Base-by-base conservation (phyloP, 2,329 filamentous ascomycete genomes). In the Trichoderma simmonsii region DNA sequence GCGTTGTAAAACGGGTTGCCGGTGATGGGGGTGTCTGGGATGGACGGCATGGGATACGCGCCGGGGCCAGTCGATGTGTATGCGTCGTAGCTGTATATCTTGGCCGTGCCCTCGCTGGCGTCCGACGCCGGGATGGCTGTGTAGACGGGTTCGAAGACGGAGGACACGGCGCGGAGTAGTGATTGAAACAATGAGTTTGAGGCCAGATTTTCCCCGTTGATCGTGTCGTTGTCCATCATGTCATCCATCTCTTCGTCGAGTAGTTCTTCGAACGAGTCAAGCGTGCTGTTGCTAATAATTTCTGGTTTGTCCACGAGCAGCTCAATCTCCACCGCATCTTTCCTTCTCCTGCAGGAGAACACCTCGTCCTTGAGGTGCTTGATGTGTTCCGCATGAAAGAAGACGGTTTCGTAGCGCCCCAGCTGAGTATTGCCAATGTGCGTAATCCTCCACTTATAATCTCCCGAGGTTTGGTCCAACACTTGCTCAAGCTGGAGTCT, bases 331-430 rank as follows among this genome's bases (percentile, higher is more conserved):
- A 97, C 85, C 74, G 91, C 87, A 71, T 92, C 86, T 4, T 88
- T 82, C 77, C 97, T 93, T 61, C 92, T 89, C 30, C 95, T 86
- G 32, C 93, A 88, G 11, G 91, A 92, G 80, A 98, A 98, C 71
- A 95, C 91, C 15, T 94, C 93, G 80, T 98, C 95, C 26, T 89
- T 88, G 43, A 94, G 88, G 75, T 93, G 91, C 71, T 92, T 89
- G 32, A 94, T 90, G 30, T 95, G 88, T 72, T 94, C 90, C 28
- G 92, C 89, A 61, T 92, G 87, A 74, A 98, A 88, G 78, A 93
- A 93, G 24, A 98, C 90, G 74, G 91, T 93, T 81, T 98, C 95
- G 78, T 98, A 94, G 62, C 92, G 91, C 4, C 95, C 95, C 4
- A 99, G 85, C 1, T 92, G 88, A 54, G 95, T 88, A 75, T 92